These are phyloP conservation scores for Yamadazyma nakazawae DNA, from an alignment of 805 yeast species.

Conservation along the genomic window DNA sequence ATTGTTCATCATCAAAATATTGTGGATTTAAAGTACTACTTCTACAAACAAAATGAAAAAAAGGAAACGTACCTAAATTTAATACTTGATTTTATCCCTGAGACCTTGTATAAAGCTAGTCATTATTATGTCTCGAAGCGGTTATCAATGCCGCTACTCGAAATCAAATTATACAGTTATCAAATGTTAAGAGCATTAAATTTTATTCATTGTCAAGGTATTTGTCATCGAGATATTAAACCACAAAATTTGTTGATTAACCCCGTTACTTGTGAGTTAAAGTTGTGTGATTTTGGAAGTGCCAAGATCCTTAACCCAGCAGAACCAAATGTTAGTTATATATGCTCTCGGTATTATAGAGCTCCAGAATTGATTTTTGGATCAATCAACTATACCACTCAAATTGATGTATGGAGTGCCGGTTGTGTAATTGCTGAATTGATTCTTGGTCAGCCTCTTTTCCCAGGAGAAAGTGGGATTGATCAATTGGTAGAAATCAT, in stretches of 20 bases:
- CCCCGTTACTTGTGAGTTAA: conserved; percentile 78
- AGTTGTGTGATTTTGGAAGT: conserved; percentile 94
- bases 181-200: conserved; percentile 74
- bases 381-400: conserved; percentile 92
- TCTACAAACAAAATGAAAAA: conserved; percentile 71
- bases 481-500: conserved; percentile 97
- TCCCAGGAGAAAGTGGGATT: conserved; percentile 97
- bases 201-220: conserved; percentile 71
- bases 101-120: conserved; percentile 86
- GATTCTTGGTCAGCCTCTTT: conserved; percentile 90
- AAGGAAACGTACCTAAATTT: conserved; percentile 81
- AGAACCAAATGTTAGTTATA: conserved; percentile 94
- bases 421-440: conserved; percentile 98
- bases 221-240: conserved; percentile 92
- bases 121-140: conserved; percentile 76
- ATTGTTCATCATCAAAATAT: conserved; percentile 80
- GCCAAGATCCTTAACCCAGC: conserved; percentile 87
- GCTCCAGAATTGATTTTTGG: conserved; percentile 98
- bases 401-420: conserved; percentile 96
- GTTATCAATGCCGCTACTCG: conserved; percentile 81
- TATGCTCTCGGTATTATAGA: conserved; percentile 93
- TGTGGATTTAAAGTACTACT: conserved; percentile 83
- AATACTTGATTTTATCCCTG: conserved; percentile 92
- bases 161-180: conserved; percentile 80
- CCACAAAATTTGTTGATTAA: conserved; percentile 88